Percentiles rank a stretch among this genome's conserved stretches.
Conservation (phyloP, 2,329 filamentous ascomycete species). For the Arthrobotrys megalospora region DNA sequence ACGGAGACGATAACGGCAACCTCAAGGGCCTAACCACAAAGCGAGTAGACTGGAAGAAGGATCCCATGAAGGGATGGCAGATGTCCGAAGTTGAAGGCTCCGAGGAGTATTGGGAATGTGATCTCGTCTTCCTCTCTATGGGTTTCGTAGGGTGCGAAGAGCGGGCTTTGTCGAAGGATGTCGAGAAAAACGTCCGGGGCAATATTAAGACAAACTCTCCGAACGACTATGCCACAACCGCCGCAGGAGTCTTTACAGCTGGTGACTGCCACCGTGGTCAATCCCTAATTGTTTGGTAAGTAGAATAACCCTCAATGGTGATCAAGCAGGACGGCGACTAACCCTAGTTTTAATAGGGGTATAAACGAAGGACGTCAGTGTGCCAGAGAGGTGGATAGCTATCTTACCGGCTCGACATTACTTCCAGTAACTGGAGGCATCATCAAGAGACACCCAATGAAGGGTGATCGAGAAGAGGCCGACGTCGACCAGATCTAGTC, state of each 20-base stretch:
- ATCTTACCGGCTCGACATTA: conserved; percentile 82
- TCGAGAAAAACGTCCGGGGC: conserved; percentile 93
- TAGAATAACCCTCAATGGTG: conserved; percentile 62
- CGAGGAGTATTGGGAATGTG: conserved; percentile 95
- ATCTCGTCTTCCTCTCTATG: conserved; percentile 95
- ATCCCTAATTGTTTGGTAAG: conserved; percentile 94
- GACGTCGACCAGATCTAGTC: conserved; percentile 37
- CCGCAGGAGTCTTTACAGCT: conserved; percentile 90
- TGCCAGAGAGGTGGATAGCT: conserved; percentile 91
- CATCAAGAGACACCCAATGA: conserved; percentile 75
- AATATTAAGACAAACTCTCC: conserved; percentile 94
- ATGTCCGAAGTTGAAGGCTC: conserved; percentile 97
- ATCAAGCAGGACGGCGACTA: conserved; percentile 65
- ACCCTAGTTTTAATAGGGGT: conserved; percentile 73
- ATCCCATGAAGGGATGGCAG: conserved; percentile 90
- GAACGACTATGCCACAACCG: conserved; percentile 84
- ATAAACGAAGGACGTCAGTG: conserved; percentile 97
- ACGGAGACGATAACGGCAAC: conserved; percentile 86
- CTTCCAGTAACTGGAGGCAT: conserved; percentile 95
- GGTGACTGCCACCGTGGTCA: conserved; percentile 96
- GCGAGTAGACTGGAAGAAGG: conserved; percentile 96
- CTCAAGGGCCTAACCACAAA: conserved; percentile 97
- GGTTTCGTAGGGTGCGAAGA: conserved; percentile 96
- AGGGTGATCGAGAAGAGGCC: conserved; percentile 28
- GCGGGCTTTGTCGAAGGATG: conserved; percentile 85